Base-by-base conservation (phyloP, 2,329 filamentous ascomycete species). In the Thelonectria rubi region DNA sequence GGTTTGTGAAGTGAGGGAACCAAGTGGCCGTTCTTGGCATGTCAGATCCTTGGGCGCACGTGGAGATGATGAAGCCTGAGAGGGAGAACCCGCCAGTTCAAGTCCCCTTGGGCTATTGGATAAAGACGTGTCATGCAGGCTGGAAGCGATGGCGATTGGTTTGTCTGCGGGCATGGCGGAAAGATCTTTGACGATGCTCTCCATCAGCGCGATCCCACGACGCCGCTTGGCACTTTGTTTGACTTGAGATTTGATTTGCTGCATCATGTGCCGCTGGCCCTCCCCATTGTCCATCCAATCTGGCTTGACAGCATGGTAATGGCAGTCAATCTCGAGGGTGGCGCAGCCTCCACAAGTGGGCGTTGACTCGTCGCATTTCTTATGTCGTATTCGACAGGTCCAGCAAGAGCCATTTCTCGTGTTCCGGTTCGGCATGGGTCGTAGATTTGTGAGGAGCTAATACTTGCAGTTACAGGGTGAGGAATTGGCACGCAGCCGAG, bases 321-420 rank as follows among this genome's bases (percentile, higher is more conserved):
- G 68, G 64, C 84, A 86, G 18, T 76, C 77, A 51, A 86, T 84
- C 24, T 79, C 74, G 8, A 86, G 77, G 1, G 75, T 69, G 8
- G 71, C 67, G 70, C 83, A 86, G 37, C 64, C 71, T 1, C 74
- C 71, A 68, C 84, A 86, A 3, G 77, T 62, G 5, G 82, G 82
- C 1, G 72, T 75, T 8, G 56, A 68, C 63, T 81, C 79, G 62
- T 85, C 81, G 70, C 83, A 86, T 65, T 82, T 83, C 67, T 86
- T 86, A 57, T 80, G 80, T n/a, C 84, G 80, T 17, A 85, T 75
- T 10, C 82, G 80, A 58, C 84, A 86, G 0, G 82, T 85, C 82
- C 81, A 84, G 65, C 82, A 85, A 49, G 64, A 51, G 5, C 32
- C 20, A 9, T 52, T 60, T 40, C 14, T 50, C 40, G 18, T 56